Conservation (phyloP, 2,329 filamentous ascomycete species). For the Chalaropsis ovoidea region DNA sequence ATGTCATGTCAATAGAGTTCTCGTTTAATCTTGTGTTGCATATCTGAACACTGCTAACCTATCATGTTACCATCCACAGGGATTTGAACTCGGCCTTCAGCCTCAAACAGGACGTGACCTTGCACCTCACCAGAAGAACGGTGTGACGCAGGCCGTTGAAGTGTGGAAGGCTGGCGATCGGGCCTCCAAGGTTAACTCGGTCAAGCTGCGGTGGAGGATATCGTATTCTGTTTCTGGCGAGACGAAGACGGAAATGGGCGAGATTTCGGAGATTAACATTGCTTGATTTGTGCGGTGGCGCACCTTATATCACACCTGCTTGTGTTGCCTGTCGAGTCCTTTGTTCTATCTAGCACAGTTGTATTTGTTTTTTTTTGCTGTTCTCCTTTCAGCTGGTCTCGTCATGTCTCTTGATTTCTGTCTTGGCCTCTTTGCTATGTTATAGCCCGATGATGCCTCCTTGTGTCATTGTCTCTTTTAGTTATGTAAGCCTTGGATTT, state of each 20-base stretch:
- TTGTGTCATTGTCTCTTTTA: slow-evolving; percentile 3
- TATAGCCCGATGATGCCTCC: background rate
- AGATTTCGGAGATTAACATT: slow-evolving; percentile 69
- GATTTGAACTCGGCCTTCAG: slow-evolving; percentile 68
- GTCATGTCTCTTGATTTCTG: background rate
- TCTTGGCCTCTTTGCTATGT: background rate
- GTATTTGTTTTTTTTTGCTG: slow-evolving; percentile 6
- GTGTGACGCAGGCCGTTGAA: slow-evolving; percentile 71
- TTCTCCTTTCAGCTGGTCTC: slow-evolving; percentile 5
- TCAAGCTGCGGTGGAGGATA: slow-evolving; percentile 84
- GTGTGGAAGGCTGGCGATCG: slow-evolving; percentile 62
- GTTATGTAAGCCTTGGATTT: background rate
- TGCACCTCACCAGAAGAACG: slow-evolving; percentile 58
- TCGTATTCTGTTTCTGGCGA: slow-evolving; percentile 62
- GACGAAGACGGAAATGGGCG: slow-evolving; percentile 68
- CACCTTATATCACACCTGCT: background rate
- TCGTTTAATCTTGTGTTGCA: background rate
- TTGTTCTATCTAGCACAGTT: slow-evolving; percentile 7
- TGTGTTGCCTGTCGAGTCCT: background rate
- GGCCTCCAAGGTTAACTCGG: slow-evolving; percentile 58
- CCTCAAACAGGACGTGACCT: slow-evolving; percentile 76
- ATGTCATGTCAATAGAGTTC: slow-evolving; percentile 27
- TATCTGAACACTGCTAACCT: slow-evolving; percentile 24
- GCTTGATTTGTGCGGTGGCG: slow-evolving; percentile 37
- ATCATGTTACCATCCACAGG: slow-evolving; percentile 39